Conservation (phyloP, 2,329 filamentous ascomycete genomes). For the Hypoxylon sp. region DNA sequence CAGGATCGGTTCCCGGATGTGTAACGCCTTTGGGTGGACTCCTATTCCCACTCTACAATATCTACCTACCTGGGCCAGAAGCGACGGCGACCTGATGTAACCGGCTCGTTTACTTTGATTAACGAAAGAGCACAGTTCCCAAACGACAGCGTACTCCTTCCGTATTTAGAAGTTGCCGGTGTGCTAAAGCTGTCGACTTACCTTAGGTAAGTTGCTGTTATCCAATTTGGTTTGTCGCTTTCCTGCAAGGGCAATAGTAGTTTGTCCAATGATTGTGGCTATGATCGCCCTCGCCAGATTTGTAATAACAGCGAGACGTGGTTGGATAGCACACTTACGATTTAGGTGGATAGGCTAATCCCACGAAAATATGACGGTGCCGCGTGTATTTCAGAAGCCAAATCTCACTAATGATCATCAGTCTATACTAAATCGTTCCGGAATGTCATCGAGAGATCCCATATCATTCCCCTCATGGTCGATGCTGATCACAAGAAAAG, state of each 20-base stretch:
- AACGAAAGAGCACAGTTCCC: constrained; percentile 4
- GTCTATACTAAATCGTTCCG: constrained; percentile 3
- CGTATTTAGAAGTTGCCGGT: constrained; percentile 27
- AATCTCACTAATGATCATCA: neutral
- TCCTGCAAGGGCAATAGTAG: constrained; percentile 37
- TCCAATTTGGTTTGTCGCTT: constrained; percentile 21
- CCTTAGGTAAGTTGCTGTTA: constrained; percentile 20
- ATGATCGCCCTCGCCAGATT: constrained; percentile 24
- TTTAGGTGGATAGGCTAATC: constrained; percentile 18
- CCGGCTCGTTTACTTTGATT: neutral
- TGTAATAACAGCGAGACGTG: constrained; percentile 25
- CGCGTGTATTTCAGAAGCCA: constrained; percentile 9
- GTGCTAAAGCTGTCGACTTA: neutral
- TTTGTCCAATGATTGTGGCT: constrained; percentile 31
- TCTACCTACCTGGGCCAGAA: constrained; percentile 14
- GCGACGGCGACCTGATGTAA: constrained; percentile 14
- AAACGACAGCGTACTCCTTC: constrained; percentile 27
- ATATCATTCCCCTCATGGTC: constrained; percentile 17
- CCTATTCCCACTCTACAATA: constrained; percentile 1
- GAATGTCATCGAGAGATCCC: constrained; percentile 13
- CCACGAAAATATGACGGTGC: constrained; percentile 23
- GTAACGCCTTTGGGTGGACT: constrained; percentile 25
- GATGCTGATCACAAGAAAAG: constrained; percentile 7
- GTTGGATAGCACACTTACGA: constrained; percentile 22
- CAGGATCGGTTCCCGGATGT: constrained; percentile 39